These are phyloP conservation scores for Piper longum DNA, from an alignment of 164 flowering plant species.

Conservation along the genomic window DNA sequence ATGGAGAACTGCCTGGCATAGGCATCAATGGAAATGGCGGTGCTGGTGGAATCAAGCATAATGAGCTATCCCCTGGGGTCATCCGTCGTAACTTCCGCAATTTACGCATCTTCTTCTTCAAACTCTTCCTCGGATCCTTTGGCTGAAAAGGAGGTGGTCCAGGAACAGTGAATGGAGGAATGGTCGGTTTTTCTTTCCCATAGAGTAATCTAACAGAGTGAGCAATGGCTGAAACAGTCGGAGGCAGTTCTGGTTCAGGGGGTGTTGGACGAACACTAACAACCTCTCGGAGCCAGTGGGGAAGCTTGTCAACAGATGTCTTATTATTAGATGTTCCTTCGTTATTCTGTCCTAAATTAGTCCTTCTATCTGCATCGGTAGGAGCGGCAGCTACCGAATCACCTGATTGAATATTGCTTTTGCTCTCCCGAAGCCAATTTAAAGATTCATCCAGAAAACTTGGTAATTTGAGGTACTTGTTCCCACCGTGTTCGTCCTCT, in stretches of 20 bases:
- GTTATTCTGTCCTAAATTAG: slow-evolving; percentile 17
- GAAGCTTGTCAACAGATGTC: slow-evolving; percentile 50
- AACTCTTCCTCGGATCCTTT: slow-evolving; percentile 53
- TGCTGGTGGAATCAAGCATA: slow-evolving; percentile 16
- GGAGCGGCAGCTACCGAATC: slow-evolving; percentile 19
- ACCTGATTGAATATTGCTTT: slow-evolving; percentile 16
- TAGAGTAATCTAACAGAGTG: slow-evolving; percentile 76
- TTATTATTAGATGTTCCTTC: slow-evolving; percentile 28
- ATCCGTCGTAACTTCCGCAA: slow-evolving; percentile 12
- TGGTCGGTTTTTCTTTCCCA: slow-evolving; percentile 57
- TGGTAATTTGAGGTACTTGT: slow-evolving; percentile 37
- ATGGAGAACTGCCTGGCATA: slow-evolving; percentile 8
- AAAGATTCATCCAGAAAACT: slow-evolving; percentile 33
- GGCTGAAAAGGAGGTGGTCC: slow-evolving; percentile 70
- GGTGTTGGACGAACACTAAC: slow-evolving; percentile 45
- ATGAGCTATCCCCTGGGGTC: slow-evolving; percentile 17
- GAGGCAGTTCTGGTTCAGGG: slow-evolving; percentile 57
- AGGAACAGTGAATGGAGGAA: slow-evolving; percentile 79
- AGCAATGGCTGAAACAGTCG: slow-evolving; percentile 76
- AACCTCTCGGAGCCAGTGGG: slow-evolving; percentile 98
- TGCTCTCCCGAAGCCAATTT: slow-evolving; percentile 20
- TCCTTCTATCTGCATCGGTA: slow-evolving; percentile 17
- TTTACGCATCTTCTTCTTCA: slow-evolving; percentile 43
- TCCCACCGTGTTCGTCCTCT: slow-evolving; percentile 26
- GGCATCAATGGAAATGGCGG: slow-evolving; percentile 21